Evolutionary conservation across 371 early-diverging fungal genomes (phyloP).

Genomic region (Rhizomucor pusillus): DNA sequence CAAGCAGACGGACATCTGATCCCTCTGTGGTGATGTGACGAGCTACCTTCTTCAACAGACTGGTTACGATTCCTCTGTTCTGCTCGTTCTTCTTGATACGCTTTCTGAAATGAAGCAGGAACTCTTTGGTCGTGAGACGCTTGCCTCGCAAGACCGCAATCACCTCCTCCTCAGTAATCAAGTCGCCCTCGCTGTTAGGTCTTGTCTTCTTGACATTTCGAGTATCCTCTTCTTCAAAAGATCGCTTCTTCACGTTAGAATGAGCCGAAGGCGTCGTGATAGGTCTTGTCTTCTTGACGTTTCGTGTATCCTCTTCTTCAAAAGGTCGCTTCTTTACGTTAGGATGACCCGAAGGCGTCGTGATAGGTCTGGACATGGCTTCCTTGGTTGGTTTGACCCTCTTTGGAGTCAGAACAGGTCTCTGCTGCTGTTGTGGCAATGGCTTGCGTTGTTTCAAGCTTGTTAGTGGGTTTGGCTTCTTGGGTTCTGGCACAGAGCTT

Average conservation of each 20-base stretch:
- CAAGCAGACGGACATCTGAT: slow-evolving; percentile 40
- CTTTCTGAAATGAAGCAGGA: slow-evolving; percentile 61
- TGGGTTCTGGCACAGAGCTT: slow-evolving; percentile 32
- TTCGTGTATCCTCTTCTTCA: too few relatives aligned
- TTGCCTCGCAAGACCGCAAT: slow-evolving; percentile 54
- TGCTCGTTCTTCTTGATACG: slow-evolving; percentile 65
- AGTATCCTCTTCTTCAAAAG: too few relatives aligned
- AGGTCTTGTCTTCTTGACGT: too few relatives aligned
- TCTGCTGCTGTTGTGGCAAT: too few relatives aligned
- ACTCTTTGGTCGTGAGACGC: slow-evolving; percentile 64
- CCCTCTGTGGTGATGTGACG: slow-evolving; percentile 44
- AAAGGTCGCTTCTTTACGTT: too few relatives aligned
- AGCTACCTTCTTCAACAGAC: slow-evolving; percentile 65
- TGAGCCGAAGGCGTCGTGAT: too few relatives aligned
- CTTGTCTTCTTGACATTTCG: too few relatives aligned
- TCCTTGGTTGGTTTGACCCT: slow-evolving; percentile 32
- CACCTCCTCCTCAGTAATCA: slow-evolving; percentile 73
- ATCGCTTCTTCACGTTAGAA: too few relatives aligned
- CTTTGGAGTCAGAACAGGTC: slow-evolving; percentile 25
- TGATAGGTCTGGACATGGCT: too few relatives aligned
- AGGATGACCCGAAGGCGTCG: too few relatives aligned
- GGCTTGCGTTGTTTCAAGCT: too few relatives aligned
- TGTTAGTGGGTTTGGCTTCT: slow-evolving; percentile 29
- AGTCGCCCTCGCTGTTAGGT: slow-evolving; percentile 36
- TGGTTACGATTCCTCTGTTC: slow-evolving; percentile 60